Percentiles rank a stretch among this genome's conserved stretches.
phyloP scores from a whole-genome alignment of 1,139 yeast genomes.

The Suhomyces taliae region DNA sequence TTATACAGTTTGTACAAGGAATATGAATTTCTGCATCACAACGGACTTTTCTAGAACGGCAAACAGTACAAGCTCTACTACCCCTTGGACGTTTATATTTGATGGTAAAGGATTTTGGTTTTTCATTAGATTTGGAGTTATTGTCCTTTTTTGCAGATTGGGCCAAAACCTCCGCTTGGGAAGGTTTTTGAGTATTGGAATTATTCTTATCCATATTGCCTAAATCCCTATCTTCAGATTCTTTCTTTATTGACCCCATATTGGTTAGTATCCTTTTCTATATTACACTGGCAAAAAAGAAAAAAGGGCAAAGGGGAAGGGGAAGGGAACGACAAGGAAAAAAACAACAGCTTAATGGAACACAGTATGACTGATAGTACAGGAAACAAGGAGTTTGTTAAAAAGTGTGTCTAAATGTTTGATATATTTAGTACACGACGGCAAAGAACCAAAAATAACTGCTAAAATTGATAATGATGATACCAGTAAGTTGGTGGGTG shows the following conservation, averaged over 20 bases:
- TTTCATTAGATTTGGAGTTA: slow-evolving; percentile 20
- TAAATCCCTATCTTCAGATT: neutral
- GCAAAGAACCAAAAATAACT: too few relatives aligned
- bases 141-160: slow-evolving; percentile 7
- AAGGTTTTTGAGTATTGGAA: neutral
- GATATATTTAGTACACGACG: too few relatives aligned
- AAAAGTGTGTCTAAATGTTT: too few relatives aligned
- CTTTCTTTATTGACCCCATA: slow-evolving; percentile 5
- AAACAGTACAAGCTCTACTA: slow-evolving; percentile 53
- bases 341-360: too few relatives aligned
- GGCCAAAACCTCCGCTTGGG: slow-evolving; percentile 10
- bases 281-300: neutral
- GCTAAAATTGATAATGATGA: too few relatives aligned
- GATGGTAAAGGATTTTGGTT: slow-evolving; percentile 51
- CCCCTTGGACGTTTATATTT: slow-evolving; percentile 54
- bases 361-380: too few relatives aligned
- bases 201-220: neutral
- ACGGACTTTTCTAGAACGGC: slow-evolving; percentile 72
- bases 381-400: too few relatives aligned
- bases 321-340: neutral
- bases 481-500: too few relatives aligned
- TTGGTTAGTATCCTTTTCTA: neutral
- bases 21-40: slow-evolving; percentile 67
- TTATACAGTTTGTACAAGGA: slow-evolving; percentile 76
- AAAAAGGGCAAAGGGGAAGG: neutral